phyloP scores from a whole-genome alignment of 1,284 basidiomycete genomes.

The Sporisorium iseilematis-ciliati region DNA sequence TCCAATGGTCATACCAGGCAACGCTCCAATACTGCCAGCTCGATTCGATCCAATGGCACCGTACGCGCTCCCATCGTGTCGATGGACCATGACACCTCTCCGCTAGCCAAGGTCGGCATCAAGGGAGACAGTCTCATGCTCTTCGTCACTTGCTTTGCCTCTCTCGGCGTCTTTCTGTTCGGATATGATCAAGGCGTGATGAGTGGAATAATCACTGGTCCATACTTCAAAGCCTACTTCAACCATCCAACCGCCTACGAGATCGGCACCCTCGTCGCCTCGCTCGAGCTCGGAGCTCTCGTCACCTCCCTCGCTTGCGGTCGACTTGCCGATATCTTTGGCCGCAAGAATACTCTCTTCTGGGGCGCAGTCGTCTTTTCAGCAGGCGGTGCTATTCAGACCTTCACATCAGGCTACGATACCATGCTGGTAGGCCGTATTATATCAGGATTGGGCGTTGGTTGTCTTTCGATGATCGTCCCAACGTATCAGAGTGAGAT shows the following conservation, averaged over 20 bases:
- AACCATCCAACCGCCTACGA: constrained; percentile 76
- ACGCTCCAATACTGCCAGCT: constrained; percentile 38
- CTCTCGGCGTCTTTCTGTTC: constrained; percentile 88
- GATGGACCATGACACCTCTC: constrained; percentile 54
- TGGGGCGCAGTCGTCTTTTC: constrained; percentile 88
- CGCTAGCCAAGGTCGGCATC: constrained; percentile 59
- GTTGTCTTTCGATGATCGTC: constrained; percentile 87
- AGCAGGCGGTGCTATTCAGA: constrained; percentile 88
- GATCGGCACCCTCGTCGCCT: constrained; percentile 81
- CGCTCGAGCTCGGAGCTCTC: constrained; percentile 84
- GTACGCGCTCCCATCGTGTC: constrained; percentile 35
- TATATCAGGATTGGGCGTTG: constrained; percentile 91
- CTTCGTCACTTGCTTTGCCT: constrained; percentile 78
- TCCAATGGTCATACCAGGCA: constrained; percentile 18
- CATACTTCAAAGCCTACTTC: constrained; percentile 80
- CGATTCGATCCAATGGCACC: constrained; percentile 31
- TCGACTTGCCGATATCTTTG: constrained; percentile 85
- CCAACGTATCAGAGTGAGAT: constrained; percentile 98
- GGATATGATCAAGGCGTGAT: constrained; percentile 70
- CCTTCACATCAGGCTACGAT: constrained; percentile 84
- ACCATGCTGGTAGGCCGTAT: constrained; percentile 89
- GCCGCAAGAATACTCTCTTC: constrained; percentile 87
- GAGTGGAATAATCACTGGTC: constrained; percentile 88
- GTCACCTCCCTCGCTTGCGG: constrained; percentile 88
- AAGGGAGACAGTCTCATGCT: constrained; percentile 65